A percentile compares a stretch with the other conserved stretches of the same genome.
phyloP scores from a whole-genome alignment of 2,329 filamentous ascomycete species.

The Cladophialophora yegresii region DNA sequence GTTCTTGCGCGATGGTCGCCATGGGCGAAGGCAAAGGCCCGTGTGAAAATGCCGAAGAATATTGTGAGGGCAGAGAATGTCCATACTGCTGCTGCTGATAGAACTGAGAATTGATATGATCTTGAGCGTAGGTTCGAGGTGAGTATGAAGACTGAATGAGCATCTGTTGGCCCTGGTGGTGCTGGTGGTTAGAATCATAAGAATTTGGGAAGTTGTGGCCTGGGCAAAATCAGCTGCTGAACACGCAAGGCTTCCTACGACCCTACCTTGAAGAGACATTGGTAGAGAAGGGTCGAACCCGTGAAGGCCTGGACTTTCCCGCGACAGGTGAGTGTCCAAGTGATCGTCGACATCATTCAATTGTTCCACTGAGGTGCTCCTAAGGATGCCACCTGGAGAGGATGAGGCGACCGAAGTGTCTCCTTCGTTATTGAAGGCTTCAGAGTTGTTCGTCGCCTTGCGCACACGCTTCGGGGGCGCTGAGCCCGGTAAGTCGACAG shows the following conservation, averaged over 20 bases:
- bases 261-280: conserved; percentile 21
- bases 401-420: conserved; percentile 55
- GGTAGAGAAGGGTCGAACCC: conserved; percentile 19
- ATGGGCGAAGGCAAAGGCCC: conserved; percentile 19
- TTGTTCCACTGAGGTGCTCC: conserved; percentile 28
- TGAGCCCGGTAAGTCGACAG: conserved; percentile 72
- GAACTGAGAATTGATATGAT: conserved; percentile 23
- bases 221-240: conserved; percentile 18
- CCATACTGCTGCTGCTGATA: conserved; percentile 22
- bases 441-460: conserved; percentile 46
- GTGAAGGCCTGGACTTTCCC: conserved; percentile 21
- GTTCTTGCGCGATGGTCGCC: conserved; percentile 20
- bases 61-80: conserved; percentile 10
- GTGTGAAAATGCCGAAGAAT: conserved; percentile 16
- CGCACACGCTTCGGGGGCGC: conserved; percentile 53
- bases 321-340: conserved; percentile 18
- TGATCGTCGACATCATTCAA: conserved; percentile 17
- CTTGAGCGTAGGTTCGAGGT: conserved; percentile 15
- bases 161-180: conserved; percentile 17
- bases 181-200: conserved; percentile 20
- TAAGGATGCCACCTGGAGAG: conserved; percentile 41
- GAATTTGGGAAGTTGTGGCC: conserved; percentile 19
- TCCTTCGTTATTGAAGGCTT: conserved; percentile 45
- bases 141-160: conserved; percentile 19
- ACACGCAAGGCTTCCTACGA: neutral